A percentile compares a stretch with the other conserved stretches of the same genome.
Evolutionary conservation across 2,329 filamentous ascomycete species (phyloP).

Genomic region (Monosporascus sp.): DNA sequence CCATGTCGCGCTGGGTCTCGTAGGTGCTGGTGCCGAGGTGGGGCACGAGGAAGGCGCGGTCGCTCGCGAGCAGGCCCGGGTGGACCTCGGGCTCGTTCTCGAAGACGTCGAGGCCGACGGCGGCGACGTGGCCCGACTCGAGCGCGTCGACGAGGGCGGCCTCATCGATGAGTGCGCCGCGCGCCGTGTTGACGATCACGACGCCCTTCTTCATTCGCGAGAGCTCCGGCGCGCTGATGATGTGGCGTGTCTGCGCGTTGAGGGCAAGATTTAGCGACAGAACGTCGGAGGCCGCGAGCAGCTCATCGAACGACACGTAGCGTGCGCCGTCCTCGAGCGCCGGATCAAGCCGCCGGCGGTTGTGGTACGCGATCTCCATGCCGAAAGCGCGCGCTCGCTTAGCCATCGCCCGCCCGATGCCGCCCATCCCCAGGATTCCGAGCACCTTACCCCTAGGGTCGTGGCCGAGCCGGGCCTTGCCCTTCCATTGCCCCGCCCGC

Average conservation of each 20-base stretch:
- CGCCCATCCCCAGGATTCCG: conserved; percentile 81
- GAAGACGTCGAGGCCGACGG: conserved; percentile 74
- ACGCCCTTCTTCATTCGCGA: conserved; percentile 72
- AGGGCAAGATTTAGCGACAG: conserved; percentile 76
- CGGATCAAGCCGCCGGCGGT: conserved; percentile 58
- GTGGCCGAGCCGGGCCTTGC: conserved; percentile 53
- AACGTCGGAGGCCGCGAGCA: conserved; percentile 68
- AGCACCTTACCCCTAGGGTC: conserved; percentile 75
- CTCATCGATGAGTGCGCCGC: conserved; percentile 79
- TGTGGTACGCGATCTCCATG: conserved; percentile 72
- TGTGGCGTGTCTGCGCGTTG: conserved; percentile 71
- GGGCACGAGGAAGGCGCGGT: conserved; percentile 68
- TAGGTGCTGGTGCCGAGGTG: conserved; percentile 84
- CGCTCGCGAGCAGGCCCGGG: conserved; percentile 65
- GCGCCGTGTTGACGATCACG: conserved; percentile 76
- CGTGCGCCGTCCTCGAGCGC: conserved; percentile 51
- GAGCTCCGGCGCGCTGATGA: conserved; percentile 68
- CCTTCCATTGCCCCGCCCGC: conserved; percentile 64
- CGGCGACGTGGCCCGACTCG: conserved; percentile 63
- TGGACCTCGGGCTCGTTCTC: conserved; percentile 77
- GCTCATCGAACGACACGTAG: conserved; percentile 69
- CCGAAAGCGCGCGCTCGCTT: conserved; percentile 68
- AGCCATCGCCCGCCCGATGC: conserved; percentile 74
- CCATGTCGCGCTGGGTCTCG: conserved; percentile 64
- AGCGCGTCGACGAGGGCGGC: conserved; percentile 71